Percentiles rank a stretch among this genome's conserved stretches.
Evolutionary conservation across 2,329 filamentous ascomycete species (phyloP).

Genomic region (Penicillium paneum): DNA sequence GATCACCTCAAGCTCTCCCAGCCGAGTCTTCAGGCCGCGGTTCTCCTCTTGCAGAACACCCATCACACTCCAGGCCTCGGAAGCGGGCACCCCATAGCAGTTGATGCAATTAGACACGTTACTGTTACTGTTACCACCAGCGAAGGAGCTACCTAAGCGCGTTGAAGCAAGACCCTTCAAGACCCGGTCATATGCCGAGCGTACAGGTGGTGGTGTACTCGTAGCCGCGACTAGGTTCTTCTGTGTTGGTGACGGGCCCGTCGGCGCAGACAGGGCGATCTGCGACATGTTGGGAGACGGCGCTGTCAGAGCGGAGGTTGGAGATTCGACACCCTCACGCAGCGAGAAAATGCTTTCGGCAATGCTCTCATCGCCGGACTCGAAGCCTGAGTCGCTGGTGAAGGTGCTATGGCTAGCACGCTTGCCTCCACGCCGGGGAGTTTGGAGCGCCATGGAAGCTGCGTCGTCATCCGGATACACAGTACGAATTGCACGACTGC

Average conservation of each 20-base stretch:
- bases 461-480: slow-evolving; percentile 32
- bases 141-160: slow-evolving; percentile 31
- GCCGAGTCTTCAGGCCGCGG: slow-evolving; percentile 49
- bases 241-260: slow-evolving; percentile 30
- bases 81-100: slow-evolving; percentile 41
- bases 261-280: slow-evolving; percentile 29
- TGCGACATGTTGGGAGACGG: slow-evolving; percentile 39
- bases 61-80: slow-evolving; percentile 54
- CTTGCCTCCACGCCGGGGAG: slow-evolving; percentile 34
- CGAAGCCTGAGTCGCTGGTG: slow-evolving; percentile 57
- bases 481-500: slow-evolving; percentile 32
- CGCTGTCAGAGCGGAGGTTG: slow-evolving; percentile 36
- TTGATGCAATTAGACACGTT: slow-evolving; percentile 38
- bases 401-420: slow-evolving; percentile 41
- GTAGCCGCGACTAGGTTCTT: slow-evolving; percentile 28
- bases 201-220: slow-evolving; percentile 20
- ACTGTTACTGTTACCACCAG: slow-evolving; percentile 24
- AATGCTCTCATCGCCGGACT: slow-evolving; percentile 56
- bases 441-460: slow-evolving; percentile 35
- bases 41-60: slow-evolving; percentile 56
- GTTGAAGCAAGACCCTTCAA: slow-evolving; percentile 41
- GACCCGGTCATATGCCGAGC: slow-evolving; percentile 43
- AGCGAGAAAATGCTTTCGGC: slow-evolving; percentile 49
- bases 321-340: slow-evolving; percentile 34
- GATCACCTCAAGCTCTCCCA: slow-evolving; percentile 53